Conservation (phyloP, 2,329 filamentous ascomycete genomes). For the Phialophora expanda region DNA sequence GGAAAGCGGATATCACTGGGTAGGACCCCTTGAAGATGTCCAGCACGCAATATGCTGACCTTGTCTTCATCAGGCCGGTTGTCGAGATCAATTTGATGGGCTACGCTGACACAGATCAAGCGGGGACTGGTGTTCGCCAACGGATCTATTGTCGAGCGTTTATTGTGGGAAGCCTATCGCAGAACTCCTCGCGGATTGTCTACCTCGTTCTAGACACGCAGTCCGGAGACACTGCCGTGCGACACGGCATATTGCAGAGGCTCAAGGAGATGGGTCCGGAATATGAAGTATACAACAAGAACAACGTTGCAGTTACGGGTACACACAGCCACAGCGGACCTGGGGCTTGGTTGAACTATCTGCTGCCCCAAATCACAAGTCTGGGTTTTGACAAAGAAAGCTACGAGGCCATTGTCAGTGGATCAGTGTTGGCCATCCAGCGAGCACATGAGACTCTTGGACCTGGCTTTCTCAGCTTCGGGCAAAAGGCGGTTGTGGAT, state of each 20-base stretch:
- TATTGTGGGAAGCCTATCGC: constrained; percentile 73
- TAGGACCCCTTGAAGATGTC: constrained; percentile 42
- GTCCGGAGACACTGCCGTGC: constrained; percentile 85
- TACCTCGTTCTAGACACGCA: constrained; percentile 88
- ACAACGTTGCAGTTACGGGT: constrained; percentile 87
- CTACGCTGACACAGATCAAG: constrained; percentile 83
- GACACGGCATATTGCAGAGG: constrained; percentile 82
- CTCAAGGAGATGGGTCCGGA: constrained; percentile 71
- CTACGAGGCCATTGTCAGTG: constrained; percentile 86
- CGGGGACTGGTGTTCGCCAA: constrained; percentile 83
- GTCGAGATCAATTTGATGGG: constrained; percentile 92
- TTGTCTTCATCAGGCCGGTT: constrained; percentile 65
- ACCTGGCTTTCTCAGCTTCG: constrained; percentile 73
- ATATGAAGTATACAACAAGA: constrained; percentile 74
- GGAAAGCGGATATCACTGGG: constrained; percentile 76
- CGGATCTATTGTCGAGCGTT: constrained; percentile 88
- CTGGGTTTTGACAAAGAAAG: constrained; percentile 85
- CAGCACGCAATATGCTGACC: constrained; percentile 20
- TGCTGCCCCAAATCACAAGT: constrained; percentile 88
- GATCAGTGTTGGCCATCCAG: constrained; percentile 79
- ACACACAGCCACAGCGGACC: constrained; percentile 93
- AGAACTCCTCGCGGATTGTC: constrained; percentile 74
- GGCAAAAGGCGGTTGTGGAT: constrained; percentile 70
- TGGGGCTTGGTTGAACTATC: constrained; percentile 91
- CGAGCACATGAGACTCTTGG: constrained; percentile 75